A percentile compares a stretch with the other conserved stretches of the same genome.
Conservation (phyloP, 2,329 filamentous ascomycete genomes). For the Elsinoe fawcettii region DNA sequence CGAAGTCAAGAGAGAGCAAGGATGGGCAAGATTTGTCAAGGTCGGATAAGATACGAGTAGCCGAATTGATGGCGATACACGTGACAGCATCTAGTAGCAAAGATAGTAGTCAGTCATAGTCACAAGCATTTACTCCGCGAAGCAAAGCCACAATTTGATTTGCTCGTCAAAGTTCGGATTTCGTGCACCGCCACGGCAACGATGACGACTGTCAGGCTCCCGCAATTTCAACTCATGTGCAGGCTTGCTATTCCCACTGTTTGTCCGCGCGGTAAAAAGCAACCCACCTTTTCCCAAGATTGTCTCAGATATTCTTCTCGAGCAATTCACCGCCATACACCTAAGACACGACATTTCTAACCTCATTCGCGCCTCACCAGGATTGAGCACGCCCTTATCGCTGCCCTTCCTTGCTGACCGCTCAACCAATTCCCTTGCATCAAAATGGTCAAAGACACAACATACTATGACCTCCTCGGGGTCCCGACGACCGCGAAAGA, state of each 20-base stretch:
- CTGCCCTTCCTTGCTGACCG: neutral
- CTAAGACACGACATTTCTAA: neutral
- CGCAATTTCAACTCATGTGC: slow-evolving; percentile 7
- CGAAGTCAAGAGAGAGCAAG: slow-evolving; percentile 14
- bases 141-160: neutral
- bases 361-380: neutral
- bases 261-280: neutral
- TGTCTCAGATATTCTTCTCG: neutral
- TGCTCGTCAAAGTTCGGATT: neutral
- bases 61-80: neutral
- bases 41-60: neutral
- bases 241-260: neutral
- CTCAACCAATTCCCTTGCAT: neutral
- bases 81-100: neutral
- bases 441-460: slow-evolving; percentile 50
- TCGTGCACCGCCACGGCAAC: neutral
- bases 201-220: slow-evolving; percentile 10
- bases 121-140: neutral
- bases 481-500: slow-evolving; percentile 79
- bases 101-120: neutral
- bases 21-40: slow-evolving; percentile 16
- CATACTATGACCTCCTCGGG: slow-evolving; percentile 80
- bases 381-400: neutral
- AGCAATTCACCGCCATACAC: neutral
- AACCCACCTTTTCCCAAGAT: too few species aligned